Percentiles rank a stretch among this genome's conserved stretches.
These are phyloP conservation scores for Hypomyces rosellus DNA, from an alignment of 2,329 filamentous ascomycete species.

Conservation along the genomic window DNA sequence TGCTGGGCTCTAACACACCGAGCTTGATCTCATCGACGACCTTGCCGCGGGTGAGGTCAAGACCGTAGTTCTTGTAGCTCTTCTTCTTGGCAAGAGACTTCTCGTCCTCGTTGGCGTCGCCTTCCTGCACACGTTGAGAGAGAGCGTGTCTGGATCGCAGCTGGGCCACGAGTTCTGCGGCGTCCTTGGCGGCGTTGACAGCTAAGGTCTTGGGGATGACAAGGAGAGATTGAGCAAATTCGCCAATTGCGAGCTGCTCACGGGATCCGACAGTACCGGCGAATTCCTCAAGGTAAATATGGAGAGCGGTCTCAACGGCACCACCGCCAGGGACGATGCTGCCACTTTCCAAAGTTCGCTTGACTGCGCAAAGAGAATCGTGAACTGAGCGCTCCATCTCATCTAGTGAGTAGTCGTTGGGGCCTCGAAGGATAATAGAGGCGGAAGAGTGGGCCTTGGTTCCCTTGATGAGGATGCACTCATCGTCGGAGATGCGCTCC, in stretches of 20 bases:
- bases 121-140: constrained; percentile 84
- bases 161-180: constrained; percentile 90
- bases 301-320: constrained; percentile 95
- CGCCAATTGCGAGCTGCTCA: constrained; percentile 95
- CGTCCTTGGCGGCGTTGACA: constrained; percentile 94
- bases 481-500: constrained; percentile 96
- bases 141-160: constrained; percentile 90
- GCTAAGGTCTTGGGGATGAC: constrained; percentile 94
- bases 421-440: constrained; percentile 89
- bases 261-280: constrained; percentile 94
- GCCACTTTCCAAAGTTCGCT: constrained; percentile 93
- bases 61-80: constrained; percentile 97
- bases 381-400: constrained; percentile 99
- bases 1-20: constrained; percentile 90
- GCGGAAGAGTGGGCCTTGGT: constrained; percentile 92
- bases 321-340: constrained; percentile 95
- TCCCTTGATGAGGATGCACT: constrained; percentile 94
- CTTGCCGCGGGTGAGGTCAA: constrained; percentile 83
- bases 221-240: constrained; percentile 92
- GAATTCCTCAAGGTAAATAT: constrained; percentile 99
- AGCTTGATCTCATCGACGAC: constrained; percentile 91
- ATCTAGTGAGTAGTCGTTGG: constrained; percentile 94
- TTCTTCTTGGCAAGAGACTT: constrained; percentile 89
- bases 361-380: constrained; percentile 93
- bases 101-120: constrained; percentile 77